Evolutionary conservation across 495 filamentous ascomycete species (phyloP), one percentile per base, ranked within the genome.

Genomic region (Trichoderma orchidacearum): DNA sequence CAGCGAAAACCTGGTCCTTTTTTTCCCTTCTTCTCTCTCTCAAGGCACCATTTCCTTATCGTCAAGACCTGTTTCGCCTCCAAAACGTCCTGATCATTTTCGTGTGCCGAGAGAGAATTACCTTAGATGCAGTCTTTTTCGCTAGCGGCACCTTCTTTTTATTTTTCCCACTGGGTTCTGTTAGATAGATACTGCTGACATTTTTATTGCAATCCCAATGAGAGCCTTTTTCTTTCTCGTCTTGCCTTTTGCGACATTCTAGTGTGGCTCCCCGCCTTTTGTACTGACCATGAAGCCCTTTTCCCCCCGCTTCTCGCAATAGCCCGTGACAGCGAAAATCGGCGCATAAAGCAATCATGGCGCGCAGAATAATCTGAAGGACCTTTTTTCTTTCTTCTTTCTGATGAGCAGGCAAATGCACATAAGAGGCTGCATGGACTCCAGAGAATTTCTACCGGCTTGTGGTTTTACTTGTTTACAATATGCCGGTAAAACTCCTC

Each of bases 171-270:
- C 70, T 68, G 70, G 73, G 73, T 60, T 68, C 70, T 69, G 75
- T 78, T 78, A 76, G 75, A 78, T 78, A 76, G 74, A 67, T 66
- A 65, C 72, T 69, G 74, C 72, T 62, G 55, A 78, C 74, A 76
- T 55, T 12, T 21, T 45, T 15, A 25, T 30, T 15, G 28, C 48
- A 41, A 38, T 38, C 21, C 36, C n/a, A 41, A 41, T 30, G 48
- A 51, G 48, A 51, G 23, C 25, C 23, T 27, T 29, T 51, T 50
- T 50, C 17, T 48, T 11, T 27, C 41, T 27, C 41, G 7, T 27
- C 11, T 5, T 48, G 41, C 41, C 18, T 27, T 25, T 48, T 27
- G 4, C 41, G n/a, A n/a, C n/a, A n/a, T 48, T 23, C 11, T 11
- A 0, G 41, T 48, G 18, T 48, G 23, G 7, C 38, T 8, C 23